These are phyloP conservation scores for Laburnicola sp. DNA, from an alignment of 2,329 filamentous ascomycete species.

Conservation along the genomic window DNA sequence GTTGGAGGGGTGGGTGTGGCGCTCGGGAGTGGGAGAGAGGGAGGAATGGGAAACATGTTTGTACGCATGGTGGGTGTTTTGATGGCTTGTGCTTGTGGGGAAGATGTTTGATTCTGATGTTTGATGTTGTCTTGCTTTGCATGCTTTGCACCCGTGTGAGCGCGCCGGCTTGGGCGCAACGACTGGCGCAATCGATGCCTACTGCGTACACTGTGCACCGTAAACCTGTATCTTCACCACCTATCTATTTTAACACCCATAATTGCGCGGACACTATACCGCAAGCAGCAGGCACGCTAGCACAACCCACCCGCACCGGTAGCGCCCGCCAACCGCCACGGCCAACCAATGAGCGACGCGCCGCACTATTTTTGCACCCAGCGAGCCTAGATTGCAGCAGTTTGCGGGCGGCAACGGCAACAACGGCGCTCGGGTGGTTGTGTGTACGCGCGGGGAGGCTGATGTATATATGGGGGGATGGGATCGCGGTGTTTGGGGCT, in stretches of 20 bases:
- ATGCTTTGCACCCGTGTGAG: too few relatives aligned
- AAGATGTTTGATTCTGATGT: too few relatives aligned
- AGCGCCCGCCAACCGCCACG: neutral
- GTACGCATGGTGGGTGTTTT: too few relatives aligned
- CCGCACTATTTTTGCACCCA: constrained; percentile 3
- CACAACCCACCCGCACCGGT: neutral
- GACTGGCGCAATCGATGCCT: too few relatives aligned
- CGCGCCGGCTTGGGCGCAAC: too few relatives aligned
- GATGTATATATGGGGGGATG: neutral
- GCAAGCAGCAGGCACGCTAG: neutral
- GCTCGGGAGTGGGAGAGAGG: too few relatives aligned
- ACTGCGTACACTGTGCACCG: too few relatives aligned
- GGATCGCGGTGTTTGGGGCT: neutral
- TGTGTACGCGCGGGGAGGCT: neutral
- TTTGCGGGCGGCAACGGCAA: constrained; percentile 3
- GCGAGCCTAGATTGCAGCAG: neutral
- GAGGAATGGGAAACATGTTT: too few relatives aligned
- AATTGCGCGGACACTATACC: neutral
- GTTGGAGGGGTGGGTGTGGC: too few relatives aligned
- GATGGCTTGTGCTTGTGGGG: too few relatives aligned
- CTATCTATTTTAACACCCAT: constrained; percentile 6
- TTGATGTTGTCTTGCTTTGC: too few relatives aligned
- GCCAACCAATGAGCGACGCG: neutral
- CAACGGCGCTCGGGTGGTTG: too few relatives aligned
- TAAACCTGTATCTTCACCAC: neutral